Conservation (phyloP, 495 filamentous ascomycete genomes). For the Poronia punctata region DNA sequence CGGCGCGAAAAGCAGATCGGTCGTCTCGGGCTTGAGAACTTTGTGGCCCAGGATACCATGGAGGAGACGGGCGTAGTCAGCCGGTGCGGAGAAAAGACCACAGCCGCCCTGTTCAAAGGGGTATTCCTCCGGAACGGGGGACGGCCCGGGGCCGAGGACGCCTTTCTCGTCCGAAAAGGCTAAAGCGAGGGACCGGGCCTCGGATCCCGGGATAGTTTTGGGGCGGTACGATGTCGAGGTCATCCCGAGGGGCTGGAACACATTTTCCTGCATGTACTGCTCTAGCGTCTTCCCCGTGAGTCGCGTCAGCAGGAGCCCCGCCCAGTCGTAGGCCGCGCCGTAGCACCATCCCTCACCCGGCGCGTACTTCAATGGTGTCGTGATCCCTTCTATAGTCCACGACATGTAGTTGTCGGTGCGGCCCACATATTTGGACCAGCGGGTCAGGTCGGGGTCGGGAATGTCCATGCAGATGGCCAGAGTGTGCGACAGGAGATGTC, state of each 20-base stretch:
- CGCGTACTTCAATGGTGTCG: slow-evolving; percentile 27
- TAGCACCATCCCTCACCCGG: slow-evolving; percentile 33
- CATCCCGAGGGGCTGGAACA: slow-evolving; percentile 20
- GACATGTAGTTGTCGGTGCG: slow-evolving; percentile 1
- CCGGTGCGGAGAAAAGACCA: slow-evolving; percentile 19
- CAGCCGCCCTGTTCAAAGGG: slow-evolving; percentile 24
- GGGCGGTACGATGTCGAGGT: slow-evolving; percentile 24
- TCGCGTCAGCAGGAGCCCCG: slow-evolving; percentile 23
- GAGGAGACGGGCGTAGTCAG: slow-evolving; percentile 18
- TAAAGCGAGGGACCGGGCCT: slow-evolving; percentile 13
- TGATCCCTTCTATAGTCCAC: neutral
- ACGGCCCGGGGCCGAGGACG: slow-evolving; percentile 8
- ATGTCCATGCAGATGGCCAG: slow-evolving; percentile 26
- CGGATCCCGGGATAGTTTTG: neutral
- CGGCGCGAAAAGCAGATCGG: slow-evolving; percentile 24
- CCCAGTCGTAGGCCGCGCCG: slow-evolving; percentile 29
- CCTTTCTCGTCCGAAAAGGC: slow-evolving; percentile 12
- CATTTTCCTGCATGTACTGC: slow-evolving; percentile 18
- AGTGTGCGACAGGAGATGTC: slow-evolving; percentile 30
- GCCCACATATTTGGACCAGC: neutral
- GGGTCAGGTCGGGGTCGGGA: slow-evolving; percentile 15
- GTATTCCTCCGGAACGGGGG: slow-evolving; percentile 8
- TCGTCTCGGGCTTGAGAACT: slow-evolving; percentile 20
- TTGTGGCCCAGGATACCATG: slow-evolving; percentile 20
- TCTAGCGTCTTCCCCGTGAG: slow-evolving; percentile 22